These are phyloP conservation scores for Rhizopogon vesiculosus DNA, from an alignment of 768 basidiomycete genomes.

Conservation along the genomic window DNA sequence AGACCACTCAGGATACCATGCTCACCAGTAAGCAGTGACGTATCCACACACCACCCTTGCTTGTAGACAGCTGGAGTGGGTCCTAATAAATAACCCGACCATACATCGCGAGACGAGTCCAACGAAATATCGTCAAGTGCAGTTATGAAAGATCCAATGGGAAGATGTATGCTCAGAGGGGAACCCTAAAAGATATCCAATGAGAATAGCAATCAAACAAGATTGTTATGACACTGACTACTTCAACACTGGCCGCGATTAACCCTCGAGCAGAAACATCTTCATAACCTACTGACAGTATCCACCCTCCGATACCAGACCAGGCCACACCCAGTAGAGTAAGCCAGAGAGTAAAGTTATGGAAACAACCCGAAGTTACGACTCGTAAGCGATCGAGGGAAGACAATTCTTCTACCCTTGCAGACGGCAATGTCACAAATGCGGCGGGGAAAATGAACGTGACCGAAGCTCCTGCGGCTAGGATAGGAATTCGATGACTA, in stretches of 20 bases:
- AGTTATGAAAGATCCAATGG: constrained; percentile 54
- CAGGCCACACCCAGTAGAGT: constrained; percentile 36
- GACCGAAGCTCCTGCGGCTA: constrained; percentile 57
- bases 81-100: constrained; percentile 42
- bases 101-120: constrained; percentile 24
- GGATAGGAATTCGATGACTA: constrained; percentile 64
- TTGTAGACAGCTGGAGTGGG: constrained; percentile 3
- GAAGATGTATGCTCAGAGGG: constrained; percentile 52
- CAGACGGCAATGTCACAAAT: constrained; percentile 58
- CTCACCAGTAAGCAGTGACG: constrained; percentile 25
- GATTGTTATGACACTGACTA: constrained; percentile 34
- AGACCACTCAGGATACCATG: background rate
- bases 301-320: constrained; percentile 20
- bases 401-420: constrained; percentile 33
- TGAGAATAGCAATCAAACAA: background rate
- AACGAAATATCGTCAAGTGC: constrained; percentile 60
- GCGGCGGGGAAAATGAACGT: constrained; percentile 67
- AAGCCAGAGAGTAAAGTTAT: constrained; percentile 64
- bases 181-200: constrained; percentile 43
- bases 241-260: constrained; percentile 49
- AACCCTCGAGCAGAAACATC: constrained; percentile 49
- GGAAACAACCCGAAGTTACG: constrained; percentile 70
- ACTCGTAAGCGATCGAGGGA: constrained; percentile 49
- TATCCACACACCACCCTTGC: constrained; percentile 61
- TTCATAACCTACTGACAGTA: constrained; percentile 39